phyloP scores from a whole-genome alignment of 371 early-diverging fungal genomes.

The Synchytrium microbalum region DNA sequence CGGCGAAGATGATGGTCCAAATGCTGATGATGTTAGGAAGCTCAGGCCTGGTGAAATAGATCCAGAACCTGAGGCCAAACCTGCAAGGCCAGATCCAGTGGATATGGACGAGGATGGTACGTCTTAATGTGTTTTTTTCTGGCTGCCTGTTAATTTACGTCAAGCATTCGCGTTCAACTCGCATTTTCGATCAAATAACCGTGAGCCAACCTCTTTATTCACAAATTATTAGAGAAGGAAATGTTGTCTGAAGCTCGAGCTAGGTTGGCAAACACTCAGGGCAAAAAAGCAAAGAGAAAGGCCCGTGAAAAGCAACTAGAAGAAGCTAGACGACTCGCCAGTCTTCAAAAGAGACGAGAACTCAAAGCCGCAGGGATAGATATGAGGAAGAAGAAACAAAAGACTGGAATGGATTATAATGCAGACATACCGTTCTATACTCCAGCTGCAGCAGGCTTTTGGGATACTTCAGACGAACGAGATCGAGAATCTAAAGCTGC shows the following conservation, averaged over 20 bases:
- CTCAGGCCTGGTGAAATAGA: constrained; percentile 95
- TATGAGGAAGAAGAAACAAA: constrained; percentile 30
- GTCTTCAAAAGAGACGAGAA: constrained; percentile 90
- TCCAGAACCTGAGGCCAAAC: constrained; percentile 93
- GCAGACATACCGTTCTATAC: constrained; percentile 93
- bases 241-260: constrained; percentile 98
- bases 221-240: constrained; percentile 68
- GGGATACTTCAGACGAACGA: constrained; percentile 81
- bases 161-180: neutral
- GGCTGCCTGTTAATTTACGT: neutral
- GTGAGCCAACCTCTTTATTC: neutral
- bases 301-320: constrained; percentile 94
- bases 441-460: constrained; percentile 80
- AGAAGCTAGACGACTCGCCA: constrained; percentile 84
- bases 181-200: neutral
- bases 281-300: constrained; percentile 97
- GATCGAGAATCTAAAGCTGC: constrained; percentile 49
- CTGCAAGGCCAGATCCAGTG: constrained; percentile 95
- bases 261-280: constrained; percentile 95
- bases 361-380: constrained; percentile 95
- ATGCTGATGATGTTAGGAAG: constrained; percentile 62
- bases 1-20: constrained; percentile 62
- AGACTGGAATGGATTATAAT: constrained; percentile 85
- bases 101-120: constrained; percentile 94
- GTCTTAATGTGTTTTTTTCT: neutral